Percentiles rank a stretch among this genome's conserved stretches.
Conservation (phyloP, 176 grass and related monocot genomes). For the Ampelocalamus luodianensis region DNA sequence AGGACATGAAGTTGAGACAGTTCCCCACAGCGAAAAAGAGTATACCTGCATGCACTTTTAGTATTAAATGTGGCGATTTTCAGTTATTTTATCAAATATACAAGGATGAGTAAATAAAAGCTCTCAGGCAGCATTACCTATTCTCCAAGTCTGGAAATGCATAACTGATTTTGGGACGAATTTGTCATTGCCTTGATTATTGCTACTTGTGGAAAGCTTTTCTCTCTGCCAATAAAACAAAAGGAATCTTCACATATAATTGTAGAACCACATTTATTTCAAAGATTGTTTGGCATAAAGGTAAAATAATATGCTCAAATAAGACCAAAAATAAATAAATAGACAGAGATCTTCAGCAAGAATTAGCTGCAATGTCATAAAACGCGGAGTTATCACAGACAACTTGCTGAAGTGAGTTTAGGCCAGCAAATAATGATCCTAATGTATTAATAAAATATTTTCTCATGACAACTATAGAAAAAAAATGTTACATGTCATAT, state of each 20-base stretch:
- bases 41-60: constrained; percentile 75
- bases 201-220: constrained; percentile 62
- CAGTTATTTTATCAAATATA: constrained; percentile 28
- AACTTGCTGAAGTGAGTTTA: constrained; percentile 11
- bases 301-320: constrained; percentile 16
- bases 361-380: constrained; percentile 28
- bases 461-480: background rate
- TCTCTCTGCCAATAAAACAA: constrained; percentile 73
- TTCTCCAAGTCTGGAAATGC: constrained; percentile 96
- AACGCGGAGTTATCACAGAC: constrained; percentile 14
- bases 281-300: background rate
- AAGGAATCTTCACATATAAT: constrained; percentile 4
- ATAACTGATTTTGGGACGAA: constrained; percentile 76
- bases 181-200: constrained; percentile 75
- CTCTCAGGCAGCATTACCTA: constrained; percentile 55
- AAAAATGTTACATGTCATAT: background rate
- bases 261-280: constrained; percentile 10
- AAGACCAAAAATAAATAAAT: background rate
- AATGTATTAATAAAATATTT: constrained; percentile 9
- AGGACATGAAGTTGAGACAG: constrained; percentile 98
- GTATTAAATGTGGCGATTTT: constrained; percentile 40
- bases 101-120: constrained; percentile 9
- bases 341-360: background rate
- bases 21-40: constrained; percentile 88
- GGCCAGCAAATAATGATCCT: constrained; percentile 8